phyloP scores from a whole-genome alignment of 371 early-diverging fungal species.

The Saksenaea vasiformis region DNA sequence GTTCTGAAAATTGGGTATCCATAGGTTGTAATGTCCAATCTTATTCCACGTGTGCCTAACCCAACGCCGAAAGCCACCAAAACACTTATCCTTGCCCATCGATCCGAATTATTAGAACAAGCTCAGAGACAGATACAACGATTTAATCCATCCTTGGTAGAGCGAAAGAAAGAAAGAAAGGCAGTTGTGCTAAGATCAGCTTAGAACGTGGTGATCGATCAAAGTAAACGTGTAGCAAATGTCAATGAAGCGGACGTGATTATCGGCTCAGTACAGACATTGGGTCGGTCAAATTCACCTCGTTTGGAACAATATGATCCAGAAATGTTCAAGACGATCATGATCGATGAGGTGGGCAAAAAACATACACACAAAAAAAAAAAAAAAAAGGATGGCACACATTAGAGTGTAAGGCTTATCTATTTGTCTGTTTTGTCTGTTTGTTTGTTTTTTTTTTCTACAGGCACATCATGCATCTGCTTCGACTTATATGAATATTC shows the following conservation, averaged over 20 bases:
- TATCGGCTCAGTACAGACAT: slow-evolving; percentile 78
- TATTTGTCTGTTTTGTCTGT: too few species aligned
- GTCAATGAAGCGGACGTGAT: slow-evolving; percentile 68
- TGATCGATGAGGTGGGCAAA: slow-evolving; percentile 78
- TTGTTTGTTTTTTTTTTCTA: neutral
- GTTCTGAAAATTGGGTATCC: neutral
- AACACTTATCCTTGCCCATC: slow-evolving; percentile 83
- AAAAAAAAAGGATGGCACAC: neutral
- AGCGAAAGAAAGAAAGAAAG: neutral
- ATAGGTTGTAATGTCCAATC: slow-evolving; percentile 81
- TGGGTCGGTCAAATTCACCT: slow-evolving; percentile 53
- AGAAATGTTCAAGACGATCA: slow-evolving; percentile 76
- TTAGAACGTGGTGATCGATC: slow-evolving; percentile 67
- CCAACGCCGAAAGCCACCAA: slow-evolving; percentile 72
- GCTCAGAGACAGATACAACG: slow-evolving; percentile 68
- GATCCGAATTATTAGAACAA: slow-evolving; percentile 85
- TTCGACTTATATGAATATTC: slow-evolving; percentile 66
- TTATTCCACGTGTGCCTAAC: slow-evolving; percentile 69
- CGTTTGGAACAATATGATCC: slow-evolving; percentile 75
- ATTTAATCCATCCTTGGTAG: slow-evolving; percentile 58
- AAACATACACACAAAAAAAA: neutral
- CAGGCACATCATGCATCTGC: slow-evolving; percentile 93
- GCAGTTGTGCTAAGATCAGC: neutral
- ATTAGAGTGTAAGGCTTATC: too few species aligned
- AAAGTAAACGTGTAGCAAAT: slow-evolving; percentile 58